Base-by-base conservation (phyloP, 495 filamentous ascomycete genomes). In the Aspergillus heteromorphus region DNA sequence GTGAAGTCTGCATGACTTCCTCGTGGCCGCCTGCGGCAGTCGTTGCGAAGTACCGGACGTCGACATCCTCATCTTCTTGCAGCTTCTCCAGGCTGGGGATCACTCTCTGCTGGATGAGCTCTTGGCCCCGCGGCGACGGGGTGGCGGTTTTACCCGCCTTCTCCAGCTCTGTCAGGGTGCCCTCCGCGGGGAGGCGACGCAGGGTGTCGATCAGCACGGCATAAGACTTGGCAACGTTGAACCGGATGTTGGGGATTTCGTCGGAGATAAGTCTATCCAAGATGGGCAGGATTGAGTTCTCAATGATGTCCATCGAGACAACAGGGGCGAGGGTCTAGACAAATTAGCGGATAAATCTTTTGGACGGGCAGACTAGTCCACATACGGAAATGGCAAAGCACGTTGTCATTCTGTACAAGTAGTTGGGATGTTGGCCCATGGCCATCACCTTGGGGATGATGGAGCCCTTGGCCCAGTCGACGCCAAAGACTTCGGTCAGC, bases 201-300 rank as follows among this genome's bases (percentile, higher is more conserved):
- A 98, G 78, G 21, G 92, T 91, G 55, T 87, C 83, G 61, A 97
- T 92, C 40, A 98, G 75, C 40, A 92, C 84, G 16, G 83, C 81
- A 65, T 97, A 98, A 23, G 95, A 97, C 74, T 98, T 98, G 51
- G 93, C 95, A 48, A 97, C 92, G 66, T 98, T 98, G 81, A 98
- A 98, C 49, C 93, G 90, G 67, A 98, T 98, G 70, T 98, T 98
- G 49, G 93, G 93, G 65, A 98, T 98, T 23, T 92, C 90, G 65
- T 98, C 93, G 14, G 80, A 78, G 23, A 95, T 87, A 25, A 98
- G 85, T 72, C 91, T 86, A 64, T 96, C 89, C 70, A 98, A 80
- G 81, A 97, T 97, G 31, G 95, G 92, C 9, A 98, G 83, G 62
- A 98, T 93, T 17, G 87, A 92, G 66, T 86, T 87, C 66, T 92